Evolutionary conservation across 73 alveolate genomes (phyloP).

Genomic region (Paramecium caudatum): DNA sequence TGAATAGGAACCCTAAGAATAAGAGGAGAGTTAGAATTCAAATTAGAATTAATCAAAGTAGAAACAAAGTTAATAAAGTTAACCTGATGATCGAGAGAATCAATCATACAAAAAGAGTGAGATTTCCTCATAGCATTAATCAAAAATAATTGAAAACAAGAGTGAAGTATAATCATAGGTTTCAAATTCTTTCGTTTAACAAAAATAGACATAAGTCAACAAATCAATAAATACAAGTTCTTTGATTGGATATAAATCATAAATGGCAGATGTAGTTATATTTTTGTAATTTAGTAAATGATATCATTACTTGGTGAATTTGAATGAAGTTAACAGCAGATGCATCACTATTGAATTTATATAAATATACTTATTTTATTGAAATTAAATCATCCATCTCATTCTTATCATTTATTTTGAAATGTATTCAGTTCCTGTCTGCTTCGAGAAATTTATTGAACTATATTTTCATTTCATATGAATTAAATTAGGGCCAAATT

Average conservation of each 20-base stretch:
- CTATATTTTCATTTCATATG: no score
- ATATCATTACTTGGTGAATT: slow-evolving; percentile 10
- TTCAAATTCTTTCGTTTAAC: slow-evolving; percentile 9
- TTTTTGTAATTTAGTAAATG: slow-evolving; percentile 10
- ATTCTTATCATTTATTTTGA: no score
- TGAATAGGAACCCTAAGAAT: not conserved
- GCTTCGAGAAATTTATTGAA: no score
- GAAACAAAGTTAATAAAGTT: not conserved
- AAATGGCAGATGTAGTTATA: slow-evolving; percentile 35
- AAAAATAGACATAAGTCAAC: not conserved
- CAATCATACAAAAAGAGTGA: not conserved
- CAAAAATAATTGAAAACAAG: not conserved
- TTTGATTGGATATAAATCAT: not conserved
- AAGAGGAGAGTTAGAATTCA: not conserved
- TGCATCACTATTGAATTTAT: not conserved
- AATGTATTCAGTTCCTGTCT: no score
- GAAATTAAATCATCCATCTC: no score
- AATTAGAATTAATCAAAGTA: not conserved
- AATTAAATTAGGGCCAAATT: no score
- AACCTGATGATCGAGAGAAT: not conserved
- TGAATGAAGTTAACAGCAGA: not conserved
- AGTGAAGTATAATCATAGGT: slow-evolving; percentile 35
- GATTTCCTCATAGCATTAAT: not conserved
- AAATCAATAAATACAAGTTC: slow-evolving; percentile 40
- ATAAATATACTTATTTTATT: not conserved